Evolutionary conservation across 1,284 basidiomycete genomes (phyloP).

Genomic region (Paramarasmius palmivorus): DNA sequence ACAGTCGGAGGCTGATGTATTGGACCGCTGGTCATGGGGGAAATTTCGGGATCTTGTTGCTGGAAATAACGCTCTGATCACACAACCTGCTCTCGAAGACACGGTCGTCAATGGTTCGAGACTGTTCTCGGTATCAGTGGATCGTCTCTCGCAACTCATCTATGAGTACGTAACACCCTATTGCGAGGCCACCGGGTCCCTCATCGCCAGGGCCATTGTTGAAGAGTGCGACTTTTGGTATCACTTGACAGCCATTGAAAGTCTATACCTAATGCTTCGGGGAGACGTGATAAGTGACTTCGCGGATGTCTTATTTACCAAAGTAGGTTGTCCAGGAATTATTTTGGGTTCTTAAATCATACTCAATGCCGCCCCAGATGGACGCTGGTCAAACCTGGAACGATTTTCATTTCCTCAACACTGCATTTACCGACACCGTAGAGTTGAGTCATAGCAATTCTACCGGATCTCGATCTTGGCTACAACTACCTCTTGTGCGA

Average conservation of each 20-base stretch:
- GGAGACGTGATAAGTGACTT: slow-evolving; percentile 77
- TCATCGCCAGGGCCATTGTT: slow-evolving; percentile 59
- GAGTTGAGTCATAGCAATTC: slow-evolving; percentile 43
- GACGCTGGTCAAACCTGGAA: slow-evolving; percentile 69
- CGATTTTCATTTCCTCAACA: slow-evolving; percentile 85
- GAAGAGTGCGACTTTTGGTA: slow-evolving; percentile 71
- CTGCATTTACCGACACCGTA: slow-evolving; percentile 69
- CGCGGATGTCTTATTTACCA: slow-evolving; percentile 67
- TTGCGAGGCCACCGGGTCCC: slow-evolving; percentile 55
- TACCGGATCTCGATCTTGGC: slow-evolving; percentile 49
- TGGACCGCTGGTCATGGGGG: slow-evolving; percentile 29
- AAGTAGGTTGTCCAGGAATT: slow-evolving; percentile 45
- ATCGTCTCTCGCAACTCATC: slow-evolving; percentile 61
- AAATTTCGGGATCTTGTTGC: slow-evolving; percentile 33
- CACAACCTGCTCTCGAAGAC: slow-evolving; percentile 9
- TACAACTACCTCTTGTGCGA: slow-evolving; percentile 74
- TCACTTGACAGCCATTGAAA: slow-evolving; percentile 75
- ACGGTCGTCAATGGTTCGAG: slow-evolving; percentile 16
- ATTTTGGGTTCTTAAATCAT: neutral
- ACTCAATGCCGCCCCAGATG: slow-evolving; percentile 51
- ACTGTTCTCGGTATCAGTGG: slow-evolving; percentile 51
- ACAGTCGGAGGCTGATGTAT: slow-evolving; percentile 20
- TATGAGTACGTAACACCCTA: slow-evolving; percentile 62
- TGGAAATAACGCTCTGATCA: slow-evolving; percentile 16
- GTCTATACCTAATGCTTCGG: slow-evolving; percentile 70